phyloP scores from a whole-genome alignment of 2,329 filamentous ascomycete genomes.

The Cordyceps militaris region DNA sequence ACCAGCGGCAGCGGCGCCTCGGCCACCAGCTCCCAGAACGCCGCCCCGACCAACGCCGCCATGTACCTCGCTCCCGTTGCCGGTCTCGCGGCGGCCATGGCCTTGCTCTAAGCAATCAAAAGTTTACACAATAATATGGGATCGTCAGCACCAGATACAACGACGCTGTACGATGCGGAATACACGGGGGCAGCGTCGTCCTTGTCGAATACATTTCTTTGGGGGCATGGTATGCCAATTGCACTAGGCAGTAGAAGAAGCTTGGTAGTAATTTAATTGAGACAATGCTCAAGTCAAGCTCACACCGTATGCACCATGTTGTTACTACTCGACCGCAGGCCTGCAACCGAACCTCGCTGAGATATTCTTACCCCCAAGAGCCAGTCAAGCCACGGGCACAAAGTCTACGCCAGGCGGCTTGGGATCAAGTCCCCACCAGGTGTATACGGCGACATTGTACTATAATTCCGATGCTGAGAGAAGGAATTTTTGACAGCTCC shows the following conservation, averaged over 20 bases:
- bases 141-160: not conserved
- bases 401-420: no score
- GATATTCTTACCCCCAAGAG: no score
- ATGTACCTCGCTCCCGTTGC: conserved; percentile 11
- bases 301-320: no score
- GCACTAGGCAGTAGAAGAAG: not conserved
- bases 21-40: not conserved
- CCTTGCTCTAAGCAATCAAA: conserved; percentile 8
- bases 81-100: conserved; percentile 12
- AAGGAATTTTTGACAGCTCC: no score
- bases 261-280: not conserved
- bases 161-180: not conserved
- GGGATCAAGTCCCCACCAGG: no score
- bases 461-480: no score
- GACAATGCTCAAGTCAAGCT: no score
- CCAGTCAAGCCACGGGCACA: no score
- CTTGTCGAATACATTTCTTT: not conserved
- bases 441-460: no score
- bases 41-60: conserved; percentile 5
- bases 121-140: not conserved
- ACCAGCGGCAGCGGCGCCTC: not conserved
- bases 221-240: not conserved
- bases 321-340: no score
- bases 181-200: not conserved
- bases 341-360: no score